A percentile compares a stretch with the other conserved stretches of the same genome.
These are phyloP conservation scores for Mycena citricolor DNA, from an alignment of 1,284 basidiomycete genomes.

Conservation along the genomic window DNA sequence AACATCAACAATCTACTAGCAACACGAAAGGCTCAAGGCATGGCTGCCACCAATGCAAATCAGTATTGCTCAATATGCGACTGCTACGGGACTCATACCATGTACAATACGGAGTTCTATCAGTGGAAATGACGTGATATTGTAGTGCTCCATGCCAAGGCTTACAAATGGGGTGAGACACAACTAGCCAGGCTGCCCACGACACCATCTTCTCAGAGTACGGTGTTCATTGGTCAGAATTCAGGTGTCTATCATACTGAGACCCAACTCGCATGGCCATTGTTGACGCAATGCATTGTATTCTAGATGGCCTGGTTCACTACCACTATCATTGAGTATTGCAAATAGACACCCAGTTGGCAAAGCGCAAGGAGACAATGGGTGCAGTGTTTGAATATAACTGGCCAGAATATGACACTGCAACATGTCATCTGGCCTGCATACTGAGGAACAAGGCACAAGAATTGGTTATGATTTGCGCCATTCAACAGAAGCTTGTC, in stretches of 20 bases:
- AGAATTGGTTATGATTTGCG: constrained; percentile 2
- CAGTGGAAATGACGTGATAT: constrained; percentile 13
- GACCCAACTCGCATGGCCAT: constrained; percentile 35
- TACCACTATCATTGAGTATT: constrained; percentile 27
- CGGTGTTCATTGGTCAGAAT: constrained; percentile 36
- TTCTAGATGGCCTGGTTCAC: constrained; percentile 30
- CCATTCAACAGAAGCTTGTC: constrained; percentile 14
- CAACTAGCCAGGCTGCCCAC: constrained; percentile 18
- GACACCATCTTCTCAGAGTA: constrained; percentile 26
- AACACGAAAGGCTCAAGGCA: constrained; percentile 26
- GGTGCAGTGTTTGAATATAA: constrained; percentile 14
- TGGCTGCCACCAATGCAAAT: constrained; percentile 23
- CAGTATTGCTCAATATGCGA: constrained; percentile 33
- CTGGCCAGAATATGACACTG: constrained; percentile 14
- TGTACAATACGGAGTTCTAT: constrained; percentile 21
- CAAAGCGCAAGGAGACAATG: constrained; percentile 17
- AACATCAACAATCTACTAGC: constrained; percentile 30
- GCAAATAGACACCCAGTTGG: constrained; percentile 13
- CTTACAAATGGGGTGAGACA: constrained; percentile 31
- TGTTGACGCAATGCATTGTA: constrained; percentile 38
- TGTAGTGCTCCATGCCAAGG: constrained; percentile 19
- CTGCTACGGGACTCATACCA: constrained; percentile 22
- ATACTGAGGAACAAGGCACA: constrained; percentile 4
- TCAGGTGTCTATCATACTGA: constrained; percentile 40
- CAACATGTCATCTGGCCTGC: constrained; percentile 5